A percentile compares a stretch with the other conserved stretches of the same genome.
Conservation (phyloP, 192 early-diverging fungal genomes). For the Backusella mclennaniae region DNA sequence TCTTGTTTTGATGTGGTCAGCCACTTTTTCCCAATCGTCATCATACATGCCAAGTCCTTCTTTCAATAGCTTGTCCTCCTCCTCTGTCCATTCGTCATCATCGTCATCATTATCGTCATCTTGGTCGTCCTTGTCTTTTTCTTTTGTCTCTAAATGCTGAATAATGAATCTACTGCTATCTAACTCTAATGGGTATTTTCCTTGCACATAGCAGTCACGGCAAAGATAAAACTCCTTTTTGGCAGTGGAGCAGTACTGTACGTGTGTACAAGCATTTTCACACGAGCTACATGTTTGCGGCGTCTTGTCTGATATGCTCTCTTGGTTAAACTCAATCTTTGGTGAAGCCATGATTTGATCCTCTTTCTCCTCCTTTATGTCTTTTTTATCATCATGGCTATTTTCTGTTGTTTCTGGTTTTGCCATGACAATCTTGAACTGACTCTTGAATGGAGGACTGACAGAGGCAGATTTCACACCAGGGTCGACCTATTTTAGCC, state of each 20-base stretch:
- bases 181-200: conserved; percentile 19
- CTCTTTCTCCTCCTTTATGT: neutral
- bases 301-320: neutral
- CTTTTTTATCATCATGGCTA: neutral
- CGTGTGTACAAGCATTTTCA: neutral
- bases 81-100: conserved; percentile 76
- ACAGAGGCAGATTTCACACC: conserved; percentile 84
- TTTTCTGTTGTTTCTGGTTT: neutral
- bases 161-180: conserved; percentile 6
- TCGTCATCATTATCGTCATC: conserved; percentile 58
- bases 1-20: conserved; percentile 89
- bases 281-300: conserved; percentile 7
- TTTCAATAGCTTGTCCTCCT: conserved; percentile 83
- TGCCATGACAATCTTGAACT: conserved; percentile 34
- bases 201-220: conserved; percentile 14
- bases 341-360: neutral
- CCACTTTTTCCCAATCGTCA: conserved; percentile 91
- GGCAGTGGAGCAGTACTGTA: neutral
- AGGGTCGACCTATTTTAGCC: conserved; percentile 72
- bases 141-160: conserved; percentile 42
- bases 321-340: neutral
- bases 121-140: conserved; percentile 49
- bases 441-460: conserved; percentile 88
- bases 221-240: conserved; percentile 2
- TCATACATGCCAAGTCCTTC: conserved; percentile 93